Base-by-base conservation (phyloP, 2,329 filamentous ascomycete species). In the Curvularia spicifera region DNA sequence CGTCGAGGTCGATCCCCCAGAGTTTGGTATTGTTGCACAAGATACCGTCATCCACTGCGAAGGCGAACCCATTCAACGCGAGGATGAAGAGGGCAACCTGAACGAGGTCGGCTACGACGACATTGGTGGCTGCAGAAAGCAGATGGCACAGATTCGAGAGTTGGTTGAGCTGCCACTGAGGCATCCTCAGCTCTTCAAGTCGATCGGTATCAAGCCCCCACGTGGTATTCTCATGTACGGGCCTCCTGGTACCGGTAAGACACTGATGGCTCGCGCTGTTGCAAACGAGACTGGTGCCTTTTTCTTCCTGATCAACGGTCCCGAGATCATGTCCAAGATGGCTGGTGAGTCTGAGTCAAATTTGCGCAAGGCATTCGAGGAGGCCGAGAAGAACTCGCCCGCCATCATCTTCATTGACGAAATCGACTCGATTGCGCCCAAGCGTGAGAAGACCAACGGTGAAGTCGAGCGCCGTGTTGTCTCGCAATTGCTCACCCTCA, bases 301-400 rank as follows among this genome's bases (percentile, higher is more conserved):
- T 84, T 99, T 99, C 84, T 98, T 99, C 88, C 82, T 98, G 64
- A 98, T 99, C 87, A 98, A 98, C 81, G 94, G 95, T 66, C 95
- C 95, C 51, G 95, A 98, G 79, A 98, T 99, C 83, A 98, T 99
- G 95, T 97, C 94, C 59, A 98, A 98, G 87, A 98, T 98, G 95
- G 95, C 95, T 59, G 95, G 95, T 87, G 95, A 99, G 81, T 98
- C 95, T 59, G 95, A 98, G 80, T 98, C 94, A 59, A 98, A 98
- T 79, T 81, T 99, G 68, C 90, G 95, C 73, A 98, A 98, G 83
- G 95, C 95, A n/a, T 99, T 99, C 73, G 95, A 98, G 79, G 95
- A 98, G 83, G 95, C 95, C 43, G 94, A 98, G 84, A 98, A 98
- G 89, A 98, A 98, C 83, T 97, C 94, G 0, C 95, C 95, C 13